phyloP scores from a whole-genome alignment of 768 basidiomycete genomes.

The Ramaria sp. region DNA sequence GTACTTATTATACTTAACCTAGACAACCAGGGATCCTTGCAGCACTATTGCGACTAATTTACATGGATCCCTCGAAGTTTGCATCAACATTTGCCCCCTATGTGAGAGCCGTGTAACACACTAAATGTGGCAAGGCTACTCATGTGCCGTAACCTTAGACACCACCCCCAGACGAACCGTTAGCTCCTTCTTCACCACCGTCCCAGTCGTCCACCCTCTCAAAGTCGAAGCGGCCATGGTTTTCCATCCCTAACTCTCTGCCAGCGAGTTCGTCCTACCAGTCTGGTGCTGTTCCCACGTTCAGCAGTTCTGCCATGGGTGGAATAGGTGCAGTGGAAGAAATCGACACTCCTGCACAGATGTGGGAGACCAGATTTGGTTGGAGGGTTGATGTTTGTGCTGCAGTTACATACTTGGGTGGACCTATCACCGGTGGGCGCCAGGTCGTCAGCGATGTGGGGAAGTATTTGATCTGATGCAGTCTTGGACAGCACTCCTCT shows the following conservation, averaged over 20 bases:
- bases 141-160: conserved; percentile 25
- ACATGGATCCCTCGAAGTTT: conserved; percentile 29
- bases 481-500: conserved; percentile 36
- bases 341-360: conserved; percentile 33
- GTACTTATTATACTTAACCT: not conserved
- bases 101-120: conserved; percentile 24
- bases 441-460: not conserved
- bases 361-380: conserved; percentile 63
- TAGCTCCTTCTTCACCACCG: conserved; percentile 18
- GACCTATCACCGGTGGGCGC: conserved; percentile 59
- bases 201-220: conserved; percentile 17
- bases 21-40: not conserved
- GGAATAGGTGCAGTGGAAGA: conserved; percentile 30
- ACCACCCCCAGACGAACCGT: conserved; percentile 48
- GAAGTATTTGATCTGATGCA: not conserved
- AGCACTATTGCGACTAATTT: not conserved
- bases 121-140: not conserved
- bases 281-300: conserved; percentile 54
- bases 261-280: conserved; percentile 45
- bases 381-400: conserved; percentile 59
- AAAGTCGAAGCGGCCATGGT: conserved; percentile 38
- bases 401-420: conserved; percentile 53
- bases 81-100: conserved; percentile 54
- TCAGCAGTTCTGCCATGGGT: conserved; percentile 33
- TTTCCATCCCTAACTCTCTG: conserved; percentile 26